Base-by-base conservation (phyloP, 2,329 filamentous ascomycete species). In the Lasiodiplodia hormozganensis region DNA sequence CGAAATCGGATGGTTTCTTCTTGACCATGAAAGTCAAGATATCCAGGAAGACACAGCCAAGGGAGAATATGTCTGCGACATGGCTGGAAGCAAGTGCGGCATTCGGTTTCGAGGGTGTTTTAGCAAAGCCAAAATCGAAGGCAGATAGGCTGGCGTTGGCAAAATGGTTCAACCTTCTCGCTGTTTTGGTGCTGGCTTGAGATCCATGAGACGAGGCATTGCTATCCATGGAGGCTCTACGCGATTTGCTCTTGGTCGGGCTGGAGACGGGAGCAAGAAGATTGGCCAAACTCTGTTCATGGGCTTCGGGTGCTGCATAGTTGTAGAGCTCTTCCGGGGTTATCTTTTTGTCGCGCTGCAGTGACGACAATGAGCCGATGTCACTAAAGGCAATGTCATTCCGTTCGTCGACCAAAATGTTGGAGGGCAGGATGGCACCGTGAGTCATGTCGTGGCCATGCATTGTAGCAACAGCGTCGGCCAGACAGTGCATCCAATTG, bases 401-500 rank as follows among this genome's bases (percentile, higher is more conserved):
- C 70, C 87, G 83, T 69, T 84, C 82, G 72, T 90, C 87, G 72
- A 93, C 87, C 73, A 91, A 84, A 28, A 94, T 85, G 11, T 90
- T 91, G 0, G 90, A 90, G 1, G 91, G 91, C 70, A 88, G 88
- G 75, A 94, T 92, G 60, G 88, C 88, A 25, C 87, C 86, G 73
- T 94, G 91, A 2, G 86, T 86, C 28, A 88, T 84, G 1, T 88
- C 88, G 58, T 85, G 85, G 70, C 84, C 85, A 75, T 94, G 91
- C 2, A 94, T 80, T 70, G 86, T 91, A 65, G 89, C 87, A 18
- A 93, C 75, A 1, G 90, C 89, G 75, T 92, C 89, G 51, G 86
- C 84, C 4, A 94, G 83, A 75, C 91, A 94, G 74, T 91, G 88
- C 73, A 93, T 87, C 91, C 91, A 94, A 76, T 92, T 89, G 75